A percentile compares a stretch with the other conserved stretches of the same genome.
Evolutionary conservation across 768 basidiomycete species (phyloP).

Genomic region (Hydnomerulius pinastri): DNA sequence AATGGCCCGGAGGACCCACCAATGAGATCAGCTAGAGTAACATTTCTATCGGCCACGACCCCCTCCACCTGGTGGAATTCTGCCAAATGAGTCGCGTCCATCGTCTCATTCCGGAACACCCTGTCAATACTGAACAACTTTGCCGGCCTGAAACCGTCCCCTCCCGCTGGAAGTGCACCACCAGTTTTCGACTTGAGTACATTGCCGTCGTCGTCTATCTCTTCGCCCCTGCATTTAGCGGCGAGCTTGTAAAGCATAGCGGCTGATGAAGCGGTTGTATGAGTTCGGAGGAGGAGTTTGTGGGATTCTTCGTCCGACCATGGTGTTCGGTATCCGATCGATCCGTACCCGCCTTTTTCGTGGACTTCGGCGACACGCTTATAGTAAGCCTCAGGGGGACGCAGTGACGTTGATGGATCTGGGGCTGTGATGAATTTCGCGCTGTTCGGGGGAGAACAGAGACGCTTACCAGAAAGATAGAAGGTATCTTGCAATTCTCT

Average conservation of each 20-base stretch:
- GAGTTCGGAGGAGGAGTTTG: slow-evolving; percentile 92
- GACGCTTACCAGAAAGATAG: slow-evolving; percentile 80
- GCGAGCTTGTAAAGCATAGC: slow-evolving; percentile 95
- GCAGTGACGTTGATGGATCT: slow-evolving; percentile 80
- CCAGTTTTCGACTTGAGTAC: slow-evolving; percentile 4
- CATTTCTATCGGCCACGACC: slow-evolving; percentile 90
- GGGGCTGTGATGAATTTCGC: slow-evolving; percentile 8
- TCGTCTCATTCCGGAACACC: slow-evolving; percentile 98
- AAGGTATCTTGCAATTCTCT: slow-evolving; percentile 98
- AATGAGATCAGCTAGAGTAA: slow-evolving; percentile 94
- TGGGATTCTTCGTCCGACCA: slow-evolving; percentile 92
- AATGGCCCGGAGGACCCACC: slow-evolving; percentile 47
- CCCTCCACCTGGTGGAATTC: slow-evolving; percentile 99
- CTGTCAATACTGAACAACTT: slow-evolving; percentile 97
- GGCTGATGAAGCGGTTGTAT: slow-evolving; percentile 94
- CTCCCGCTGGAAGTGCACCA: slow-evolving; percentile 18
- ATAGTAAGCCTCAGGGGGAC: slow-evolving; percentile 83
- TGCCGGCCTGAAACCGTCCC: slow-evolving; percentile 85
- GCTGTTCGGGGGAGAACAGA: background rate
- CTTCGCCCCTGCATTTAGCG: slow-evolving; percentile 72
- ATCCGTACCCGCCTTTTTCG: slow-evolving; percentile 85
- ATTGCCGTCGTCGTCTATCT: slow-evolving; percentile 38
- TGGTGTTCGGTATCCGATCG: slow-evolving; percentile 95
- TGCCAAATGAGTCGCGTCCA: slow-evolving; percentile 97
- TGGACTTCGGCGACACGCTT: slow-evolving; percentile 82